Conservation (phyloP, 2,329 filamentous ascomycete genomes). For the Ascomycota sp. region DNA sequence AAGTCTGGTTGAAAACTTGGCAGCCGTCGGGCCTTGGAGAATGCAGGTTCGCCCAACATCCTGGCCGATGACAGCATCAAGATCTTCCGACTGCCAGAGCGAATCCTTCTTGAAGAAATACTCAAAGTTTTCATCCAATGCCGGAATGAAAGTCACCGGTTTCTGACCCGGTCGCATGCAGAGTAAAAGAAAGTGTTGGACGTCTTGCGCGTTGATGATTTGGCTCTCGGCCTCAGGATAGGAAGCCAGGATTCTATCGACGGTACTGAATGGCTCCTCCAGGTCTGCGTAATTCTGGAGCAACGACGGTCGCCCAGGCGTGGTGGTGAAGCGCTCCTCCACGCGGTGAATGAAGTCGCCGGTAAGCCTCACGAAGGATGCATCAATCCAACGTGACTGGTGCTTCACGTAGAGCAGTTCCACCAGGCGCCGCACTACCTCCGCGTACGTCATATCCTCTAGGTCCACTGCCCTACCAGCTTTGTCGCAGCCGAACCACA, state of each 20-base stretch:
- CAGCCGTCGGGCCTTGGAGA: constrained; percentile 81
- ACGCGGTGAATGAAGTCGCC: constrained; percentile 92
- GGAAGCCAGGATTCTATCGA: constrained; percentile 56
- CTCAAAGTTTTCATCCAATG: constrained; percentile 92
- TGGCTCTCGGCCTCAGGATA: constrained; percentile 77
- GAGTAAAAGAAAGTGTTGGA: constrained; percentile 84
- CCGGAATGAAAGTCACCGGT: constrained; percentile 84
- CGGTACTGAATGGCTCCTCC: constrained; percentile 52
- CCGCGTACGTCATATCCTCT: constrained; percentile 87
- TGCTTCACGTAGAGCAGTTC: constrained; percentile 83
- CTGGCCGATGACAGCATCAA: constrained; percentile 85
- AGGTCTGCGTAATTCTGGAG: constrained; percentile 83
- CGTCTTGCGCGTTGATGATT: constrained; percentile 93
- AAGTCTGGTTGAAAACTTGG: constrained; percentile 66
- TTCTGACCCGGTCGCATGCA: constrained; percentile 87
- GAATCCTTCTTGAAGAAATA: constrained; percentile 99
- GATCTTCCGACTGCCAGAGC: constrained; percentile 93
- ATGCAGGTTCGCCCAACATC: constrained; percentile 94
- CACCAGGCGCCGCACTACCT: constrained; percentile 69
- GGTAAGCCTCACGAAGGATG: constrained; percentile 58
- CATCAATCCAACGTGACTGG: constrained; percentile 77
- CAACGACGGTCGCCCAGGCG: constrained; percentile 48
- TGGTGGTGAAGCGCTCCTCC: constrained; percentile 81
- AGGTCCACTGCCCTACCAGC: constrained; percentile 62
- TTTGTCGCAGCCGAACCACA: constrained; percentile 81